Percentiles rank a stretch among this genome's conserved stretches.
These are phyloP conservation scores for Pichia occidentalis DNA, from an alignment of 805 yeast species.

Conservation along the genomic window DNA sequence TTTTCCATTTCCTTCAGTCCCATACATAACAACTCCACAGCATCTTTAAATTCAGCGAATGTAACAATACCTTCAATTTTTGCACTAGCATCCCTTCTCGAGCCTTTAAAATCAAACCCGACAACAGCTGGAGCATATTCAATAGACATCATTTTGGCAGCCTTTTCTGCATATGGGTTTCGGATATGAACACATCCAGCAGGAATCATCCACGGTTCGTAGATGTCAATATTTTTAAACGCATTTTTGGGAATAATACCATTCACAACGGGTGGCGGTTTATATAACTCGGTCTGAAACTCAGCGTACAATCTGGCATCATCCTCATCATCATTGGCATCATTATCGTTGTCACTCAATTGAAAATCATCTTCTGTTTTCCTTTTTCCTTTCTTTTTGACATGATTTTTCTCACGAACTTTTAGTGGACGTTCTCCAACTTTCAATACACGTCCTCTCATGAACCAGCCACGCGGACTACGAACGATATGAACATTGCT, in stretches of 20 bases:
- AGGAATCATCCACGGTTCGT: slow-evolving; percentile 77
- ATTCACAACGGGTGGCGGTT: slow-evolving; percentile 57
- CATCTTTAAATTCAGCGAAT: slow-evolving; percentile 53
- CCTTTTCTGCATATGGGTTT: slow-evolving; percentile 50
- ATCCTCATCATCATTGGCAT: slow-evolving; percentile 47
- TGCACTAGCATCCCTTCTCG: slow-evolving; percentile 47
- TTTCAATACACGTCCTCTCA: slow-evolving; percentile 68
- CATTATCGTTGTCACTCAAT: slow-evolving; percentile 23
- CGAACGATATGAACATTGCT: slow-evolving; percentile 54
- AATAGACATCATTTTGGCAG: slow-evolving; percentile 63
- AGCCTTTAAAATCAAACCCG: slow-evolving; percentile 64
- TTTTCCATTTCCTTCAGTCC: slow-evolving; percentile 43
- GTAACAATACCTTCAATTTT: slow-evolving; percentile 71
- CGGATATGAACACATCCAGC: slow-evolving; percentile 61
- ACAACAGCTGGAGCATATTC: slow-evolving; percentile 86
- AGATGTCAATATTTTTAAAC: slow-evolving; percentile 80
- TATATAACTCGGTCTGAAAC: slow-evolving; percentile 66
- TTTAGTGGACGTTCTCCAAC: slow-evolving; percentile 64
- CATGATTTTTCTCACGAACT: slow-evolving; percentile 27
- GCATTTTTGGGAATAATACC: slow-evolving; percentile 71
- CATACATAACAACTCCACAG: slow-evolving; percentile 45
- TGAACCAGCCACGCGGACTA: slow-evolving; percentile 82
- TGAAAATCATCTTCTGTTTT: slow-evolving; percentile 23
- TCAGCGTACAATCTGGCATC: slow-evolving; percentile 59
- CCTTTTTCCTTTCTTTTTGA: slow-evolving; percentile 16